phyloP scores from a whole-genome alignment of 2,329 filamentous ascomycete species.

The Phyllosticta capitalensis region DNA sequence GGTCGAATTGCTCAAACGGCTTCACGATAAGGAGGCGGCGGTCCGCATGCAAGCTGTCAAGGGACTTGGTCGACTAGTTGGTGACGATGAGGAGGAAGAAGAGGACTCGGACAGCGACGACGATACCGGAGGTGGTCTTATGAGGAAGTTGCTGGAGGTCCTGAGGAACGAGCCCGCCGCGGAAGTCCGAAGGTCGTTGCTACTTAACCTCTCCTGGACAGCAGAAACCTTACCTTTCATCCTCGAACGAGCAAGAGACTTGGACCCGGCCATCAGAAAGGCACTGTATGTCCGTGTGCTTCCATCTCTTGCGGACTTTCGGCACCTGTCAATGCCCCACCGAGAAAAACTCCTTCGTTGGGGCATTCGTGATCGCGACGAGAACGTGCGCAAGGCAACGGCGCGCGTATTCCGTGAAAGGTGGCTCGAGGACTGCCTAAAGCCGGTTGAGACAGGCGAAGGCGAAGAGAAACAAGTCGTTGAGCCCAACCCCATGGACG shows the following conservation, averaged over 20 bases:
- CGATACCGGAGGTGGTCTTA: conserved; percentile 54
- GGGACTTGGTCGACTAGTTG: conserved; percentile 73
- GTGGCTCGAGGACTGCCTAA: conserved; percentile 96
- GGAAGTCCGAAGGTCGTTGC: conserved; percentile 78
- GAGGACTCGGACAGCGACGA: conserved; percentile 61
- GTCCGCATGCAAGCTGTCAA: conserved; percentile 88
- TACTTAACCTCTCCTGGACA: conserved; percentile 82
- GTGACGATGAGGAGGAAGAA: conserved; percentile 51
- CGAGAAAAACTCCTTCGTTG: conserved; percentile 90
- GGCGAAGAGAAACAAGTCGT: conserved; percentile 29
- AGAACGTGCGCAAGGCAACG: conserved; percentile 85
- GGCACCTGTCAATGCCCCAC: conserved; percentile 86
- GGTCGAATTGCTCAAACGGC: conserved; percentile 68
- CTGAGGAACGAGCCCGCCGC: conserved; percentile 91
- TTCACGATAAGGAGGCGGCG: conserved; percentile 88
- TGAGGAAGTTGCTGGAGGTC: conserved; percentile 77
- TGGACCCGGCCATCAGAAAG: conserved; percentile 73
- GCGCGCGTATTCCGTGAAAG: conserved; percentile 82
- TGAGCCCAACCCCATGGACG: conserved; percentile 63
- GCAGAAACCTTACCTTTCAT: conserved; percentile 76
- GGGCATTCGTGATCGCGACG: conserved; percentile 89
- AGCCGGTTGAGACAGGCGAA: conserved; percentile 20
- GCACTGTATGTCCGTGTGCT: conserved; percentile 81
- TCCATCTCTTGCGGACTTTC: conserved; percentile 85
- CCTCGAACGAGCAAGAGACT: conserved; percentile 81